Conservation (phyloP, 305 asterid species). For the Fraxinus baroniana region DNA sequence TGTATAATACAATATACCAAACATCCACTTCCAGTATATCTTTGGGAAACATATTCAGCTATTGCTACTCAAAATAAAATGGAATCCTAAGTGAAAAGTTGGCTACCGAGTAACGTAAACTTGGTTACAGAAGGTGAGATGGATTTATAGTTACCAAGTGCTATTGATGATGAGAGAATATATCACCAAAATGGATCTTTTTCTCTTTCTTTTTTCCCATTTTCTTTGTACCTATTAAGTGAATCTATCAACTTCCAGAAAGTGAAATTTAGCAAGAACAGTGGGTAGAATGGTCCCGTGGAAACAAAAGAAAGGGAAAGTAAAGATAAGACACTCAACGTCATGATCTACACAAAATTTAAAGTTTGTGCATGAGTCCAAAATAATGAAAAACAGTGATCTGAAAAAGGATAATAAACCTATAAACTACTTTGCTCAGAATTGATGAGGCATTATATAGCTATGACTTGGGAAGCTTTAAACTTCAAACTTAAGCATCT, state of each 20-base stretch:
- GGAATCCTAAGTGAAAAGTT: background rate
- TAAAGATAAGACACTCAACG: background rate
- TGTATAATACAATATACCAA: background rate
- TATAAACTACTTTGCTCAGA: background rate
- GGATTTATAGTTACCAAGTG: background rate
- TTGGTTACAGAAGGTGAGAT: background rate
- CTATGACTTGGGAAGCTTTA: background rate
- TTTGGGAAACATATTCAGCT: background rate
- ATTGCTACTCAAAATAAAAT: background rate
- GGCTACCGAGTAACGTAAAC: background rate
- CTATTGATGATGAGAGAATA: background rate
- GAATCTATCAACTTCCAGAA: background rate
- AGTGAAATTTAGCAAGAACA: background rate
- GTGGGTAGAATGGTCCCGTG: background rate
- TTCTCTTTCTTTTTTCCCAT: background rate
- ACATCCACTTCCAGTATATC: background rate
- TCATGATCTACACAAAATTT: background rate
- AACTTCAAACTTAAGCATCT: slow-evolving; percentile 6
- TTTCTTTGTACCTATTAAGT: background rate
- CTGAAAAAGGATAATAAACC: background rate
- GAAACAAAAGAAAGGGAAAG: background rate
- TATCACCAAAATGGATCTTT: background rate
- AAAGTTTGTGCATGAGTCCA: background rate
- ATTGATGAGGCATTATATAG: background rate
- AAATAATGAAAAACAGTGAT: background rate